phyloP scores from a whole-genome alignment of 2,329 filamentous ascomycete genomes.

The Erysiphe pulchra region DNA sequence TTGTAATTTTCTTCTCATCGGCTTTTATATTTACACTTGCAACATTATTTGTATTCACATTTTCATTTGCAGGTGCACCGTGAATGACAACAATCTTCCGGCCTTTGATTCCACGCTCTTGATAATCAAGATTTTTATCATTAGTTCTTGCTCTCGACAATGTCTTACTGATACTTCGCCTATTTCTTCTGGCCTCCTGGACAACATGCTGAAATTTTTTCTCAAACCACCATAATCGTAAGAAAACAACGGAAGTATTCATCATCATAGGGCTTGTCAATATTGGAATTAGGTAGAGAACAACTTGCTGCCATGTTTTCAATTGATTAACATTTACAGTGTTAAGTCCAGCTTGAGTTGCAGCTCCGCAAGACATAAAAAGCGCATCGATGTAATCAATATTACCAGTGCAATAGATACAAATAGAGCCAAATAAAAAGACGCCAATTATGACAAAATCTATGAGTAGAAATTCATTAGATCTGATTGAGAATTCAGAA shows the following conservation, averaged over 20 bases:
- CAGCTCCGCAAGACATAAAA: constrained; percentile 62
- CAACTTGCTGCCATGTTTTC: constrained; percentile 46
- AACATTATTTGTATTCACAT: neutral
- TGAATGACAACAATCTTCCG: constrained; percentile 42
- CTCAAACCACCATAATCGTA: constrained; percentile 94
- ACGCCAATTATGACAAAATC: constrained; percentile 61
- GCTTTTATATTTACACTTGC: neutral
- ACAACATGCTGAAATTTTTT: constrained; percentile 77
- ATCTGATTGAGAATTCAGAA: neutral
- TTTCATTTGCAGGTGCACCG: constrained; percentile 14
- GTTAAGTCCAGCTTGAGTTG: constrained; percentile 85
- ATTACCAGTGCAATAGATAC: constrained; percentile 40
- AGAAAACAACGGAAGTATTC: constrained; percentile 65
- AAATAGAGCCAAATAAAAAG: constrained; percentile 46
- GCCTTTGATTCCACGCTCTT: constrained; percentile 33
- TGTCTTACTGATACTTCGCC: constrained; percentile 37
- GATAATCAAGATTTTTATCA: constrained; percentile 17
- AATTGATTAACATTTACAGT: constrained; percentile 43
- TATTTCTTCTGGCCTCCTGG: constrained; percentile 38
- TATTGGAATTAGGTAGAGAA: constrained; percentile 46
- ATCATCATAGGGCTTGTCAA: constrained; percentile 64
- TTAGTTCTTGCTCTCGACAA: constrained; percentile 26
- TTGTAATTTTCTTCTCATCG: neutral
- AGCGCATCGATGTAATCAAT: constrained; percentile 67
- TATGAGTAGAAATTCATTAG: constrained; percentile 12